A percentile compares a stretch with the other conserved stretches of the same genome.
Evolutionary conservation across 257 asterid genomes (phyloP).

Genomic region (Solanum chmielewskii): DNA sequence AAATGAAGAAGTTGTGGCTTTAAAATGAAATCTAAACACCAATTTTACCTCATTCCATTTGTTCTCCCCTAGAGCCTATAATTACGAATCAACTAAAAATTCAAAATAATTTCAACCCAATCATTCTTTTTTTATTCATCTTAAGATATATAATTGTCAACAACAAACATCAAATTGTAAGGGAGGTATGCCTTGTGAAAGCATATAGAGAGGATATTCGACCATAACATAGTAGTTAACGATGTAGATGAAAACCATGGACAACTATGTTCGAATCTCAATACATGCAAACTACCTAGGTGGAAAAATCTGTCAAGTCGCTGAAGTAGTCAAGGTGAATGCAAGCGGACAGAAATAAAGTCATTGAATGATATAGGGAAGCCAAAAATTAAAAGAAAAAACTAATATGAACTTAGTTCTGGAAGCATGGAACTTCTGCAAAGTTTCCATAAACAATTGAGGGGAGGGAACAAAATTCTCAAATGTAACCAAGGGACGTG

Average conservation of each 20-base stretch:
- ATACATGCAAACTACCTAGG: neutral
- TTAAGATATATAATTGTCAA: neutral
- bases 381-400: neutral
- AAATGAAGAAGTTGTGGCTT: conserved; percentile 83
- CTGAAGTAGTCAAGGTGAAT: neutral
- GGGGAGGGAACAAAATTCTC: conserved; percentile 44
- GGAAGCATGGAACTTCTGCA: conserved; percentile 65
- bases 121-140: neutral
- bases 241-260: neutral
- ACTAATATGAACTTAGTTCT: conserved; percentile 80
- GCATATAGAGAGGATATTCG: neutral
- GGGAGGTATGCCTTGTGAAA: neutral
- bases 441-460: conserved; percentile 34
- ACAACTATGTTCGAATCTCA: neutral
- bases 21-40: conserved; percentile 59
- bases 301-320: neutral
- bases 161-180: neutral
- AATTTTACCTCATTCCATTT: conserved; percentile 73
- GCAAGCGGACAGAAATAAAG: neutral
- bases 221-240: neutral
- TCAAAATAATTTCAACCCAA: neutral
- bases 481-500: conserved; percentile 54
- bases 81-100: neutral
- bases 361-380: neutral
- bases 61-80: conserved; percentile 20